phyloP scores from a whole-genome alignment of 257 asterid species.

The Sherardia arvensis region DNA sequence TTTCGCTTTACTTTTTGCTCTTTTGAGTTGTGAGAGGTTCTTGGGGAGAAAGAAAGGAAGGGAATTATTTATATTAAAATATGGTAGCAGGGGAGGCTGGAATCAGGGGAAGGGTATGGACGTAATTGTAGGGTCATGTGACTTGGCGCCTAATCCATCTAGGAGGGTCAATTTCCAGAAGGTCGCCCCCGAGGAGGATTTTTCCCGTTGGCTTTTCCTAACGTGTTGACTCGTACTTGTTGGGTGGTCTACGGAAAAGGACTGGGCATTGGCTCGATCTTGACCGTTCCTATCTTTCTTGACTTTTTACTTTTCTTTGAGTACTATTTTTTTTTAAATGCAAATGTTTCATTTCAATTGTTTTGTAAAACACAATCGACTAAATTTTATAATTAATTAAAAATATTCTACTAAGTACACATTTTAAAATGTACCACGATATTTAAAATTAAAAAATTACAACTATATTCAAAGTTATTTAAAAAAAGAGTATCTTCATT shows the following conservation, averaged over 20 bases:
- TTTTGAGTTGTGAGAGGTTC: neutral
- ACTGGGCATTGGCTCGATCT: neutral
- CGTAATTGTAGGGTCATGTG: neutral
- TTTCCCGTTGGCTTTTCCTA: neutral
- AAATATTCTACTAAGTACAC: no score
- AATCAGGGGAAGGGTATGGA: neutral
- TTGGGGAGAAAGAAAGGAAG: neutral
- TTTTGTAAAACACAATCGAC: no score
- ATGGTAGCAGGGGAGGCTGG: neutral
- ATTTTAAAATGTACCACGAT: no score
- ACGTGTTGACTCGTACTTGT: neutral
- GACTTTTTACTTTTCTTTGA: neutral
- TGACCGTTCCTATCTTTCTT: neutral
- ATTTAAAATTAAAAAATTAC: no score
- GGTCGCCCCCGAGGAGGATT: neutral
- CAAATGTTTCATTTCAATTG: no score
- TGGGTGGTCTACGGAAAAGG: neutral
- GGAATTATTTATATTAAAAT: neutral
- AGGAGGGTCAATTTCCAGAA: neutral
- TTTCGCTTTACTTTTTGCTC: neutral
- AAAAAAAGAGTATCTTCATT: no score
- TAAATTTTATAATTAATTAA: no score
- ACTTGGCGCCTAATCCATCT: neutral
- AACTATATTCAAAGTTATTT: no score
- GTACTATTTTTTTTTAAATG: no score